Evolutionary conservation across 2,329 filamentous ascomycete species (phyloP), one percentile per base, ranked within the genome.

Genomic region (Myriosclerotinia duriaeana): DNA sequence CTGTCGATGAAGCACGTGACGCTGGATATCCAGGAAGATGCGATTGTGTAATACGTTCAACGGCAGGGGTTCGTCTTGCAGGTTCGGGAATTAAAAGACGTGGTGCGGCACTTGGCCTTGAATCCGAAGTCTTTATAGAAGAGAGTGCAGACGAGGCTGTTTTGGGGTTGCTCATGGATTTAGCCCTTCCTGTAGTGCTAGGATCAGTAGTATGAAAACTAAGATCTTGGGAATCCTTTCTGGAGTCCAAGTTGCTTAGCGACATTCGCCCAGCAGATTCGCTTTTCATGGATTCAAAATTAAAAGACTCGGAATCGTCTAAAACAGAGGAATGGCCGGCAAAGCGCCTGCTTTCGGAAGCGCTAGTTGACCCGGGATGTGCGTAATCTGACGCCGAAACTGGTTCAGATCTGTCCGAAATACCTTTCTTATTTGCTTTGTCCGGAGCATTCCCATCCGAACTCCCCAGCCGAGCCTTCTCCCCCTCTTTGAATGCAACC

Each of bases 1-100:
- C 86, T 63, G 84, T 77, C 1, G 86, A 88, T 1, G 86, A 87
- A 8, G 85, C 84, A 67, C 85, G 80, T 15, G 87, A 88, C 17
- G 76, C 46, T 74, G 77, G 66, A 77, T 81, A 72, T 76, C 80
- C 64, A 74, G 81, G 80, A 36, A 83, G 72, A 71, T 81, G 79
- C 62, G 79, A 79, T 67, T 81, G 78, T 54, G 76, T 79, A 44
- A 80, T 74, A n/a, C 78, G 76, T 52, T 77, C 74, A 62, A 76
- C 74, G 15, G 77, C 73, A 52, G 70, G 72, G 5, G 74, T 73
- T 20, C 77, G 69, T 69, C 77, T 80, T 44, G 78, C 74, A 44
- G 64, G 61, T 34, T 76, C 52, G 68, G 74, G 30, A 75, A 66
- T 50, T 50, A 67, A 64, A 62, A 56, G 53, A 44, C 69, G 68